phyloP scores from a whole-genome alignment of 148 eudicot species.

The Chenopodium album region DNA sequence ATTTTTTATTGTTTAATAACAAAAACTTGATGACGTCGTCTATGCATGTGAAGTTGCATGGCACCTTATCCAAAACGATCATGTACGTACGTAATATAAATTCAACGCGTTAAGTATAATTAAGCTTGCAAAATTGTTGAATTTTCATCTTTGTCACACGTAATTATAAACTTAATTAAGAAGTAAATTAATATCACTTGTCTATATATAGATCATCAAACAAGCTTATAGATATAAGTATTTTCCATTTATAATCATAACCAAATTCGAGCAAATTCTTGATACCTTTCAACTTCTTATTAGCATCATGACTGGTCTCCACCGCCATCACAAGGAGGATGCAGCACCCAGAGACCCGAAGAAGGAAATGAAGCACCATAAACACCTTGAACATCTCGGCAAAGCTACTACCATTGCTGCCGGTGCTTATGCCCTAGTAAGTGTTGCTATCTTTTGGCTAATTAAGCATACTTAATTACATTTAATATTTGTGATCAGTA shows the following conservation, averaged over 20 bases:
- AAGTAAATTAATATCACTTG: background rate
- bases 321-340: background rate
- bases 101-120: background rate
- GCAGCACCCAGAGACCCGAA: slow-evolving; percentile 8
- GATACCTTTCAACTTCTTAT: background rate
- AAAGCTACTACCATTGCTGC: slow-evolving; percentile 23
- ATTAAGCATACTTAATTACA: no score
- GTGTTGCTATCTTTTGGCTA: background rate
- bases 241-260: background rate
- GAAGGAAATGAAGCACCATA: slow-evolving; percentile 29
- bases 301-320: slow-evolving; percentile 7
- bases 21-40: no score
- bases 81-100: no score
- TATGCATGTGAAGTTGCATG: no score
- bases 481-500: no score
- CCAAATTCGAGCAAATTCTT: no score
- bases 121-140: no score
- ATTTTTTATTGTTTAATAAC: no score
- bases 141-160: background rate
- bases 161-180: background rate
- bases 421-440: slow-evolving; percentile 25
- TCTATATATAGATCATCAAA: background rate
- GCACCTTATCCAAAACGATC: no score
- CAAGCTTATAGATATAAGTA: background rate
- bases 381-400: slow-evolving; percentile 18